A percentile compares a stretch with the other conserved stretches of the same genome.
Conservation (phyloP, 208 protist genomes). For the Trichomonas tenax region DNA sequence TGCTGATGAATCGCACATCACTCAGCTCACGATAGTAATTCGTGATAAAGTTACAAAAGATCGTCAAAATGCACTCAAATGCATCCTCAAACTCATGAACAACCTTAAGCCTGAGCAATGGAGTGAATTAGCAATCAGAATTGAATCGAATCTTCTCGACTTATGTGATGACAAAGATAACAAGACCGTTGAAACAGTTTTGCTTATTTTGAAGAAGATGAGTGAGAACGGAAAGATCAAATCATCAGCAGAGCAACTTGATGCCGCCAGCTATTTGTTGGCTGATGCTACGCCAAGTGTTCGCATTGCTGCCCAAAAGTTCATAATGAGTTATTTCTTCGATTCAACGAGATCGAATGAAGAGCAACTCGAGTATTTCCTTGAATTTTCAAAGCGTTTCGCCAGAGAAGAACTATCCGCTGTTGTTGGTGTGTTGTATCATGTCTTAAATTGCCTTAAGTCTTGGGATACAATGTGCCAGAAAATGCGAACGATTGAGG, state of each 20-base stretch:
- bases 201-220: neutral
- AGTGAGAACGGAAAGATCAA: neutral
- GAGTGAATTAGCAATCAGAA: neutral
- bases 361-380: neutral
- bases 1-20: neutral
- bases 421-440: neutral
- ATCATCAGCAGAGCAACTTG: neutral
- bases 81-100: neutral
- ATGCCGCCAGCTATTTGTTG: neutral
- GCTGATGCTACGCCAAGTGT: neutral
- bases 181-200: too few relatives aligned
- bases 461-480: neutral
- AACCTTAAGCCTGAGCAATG: neutral
- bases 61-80: neutral
- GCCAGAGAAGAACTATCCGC: neutral
- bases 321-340: neutral
- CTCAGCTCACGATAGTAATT: neutral
- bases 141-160: neutral
- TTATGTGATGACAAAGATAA: conserved; percentile 19
- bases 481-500: neutral
- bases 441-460: neutral
- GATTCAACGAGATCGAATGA: neutral
- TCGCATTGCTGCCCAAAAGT: neutral
- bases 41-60: neutral
- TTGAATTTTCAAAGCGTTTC: neutral